phyloP scores from a whole-genome alignment of 2,329 filamentous ascomycete genomes.

The Penicillium vulpinum region DNA sequence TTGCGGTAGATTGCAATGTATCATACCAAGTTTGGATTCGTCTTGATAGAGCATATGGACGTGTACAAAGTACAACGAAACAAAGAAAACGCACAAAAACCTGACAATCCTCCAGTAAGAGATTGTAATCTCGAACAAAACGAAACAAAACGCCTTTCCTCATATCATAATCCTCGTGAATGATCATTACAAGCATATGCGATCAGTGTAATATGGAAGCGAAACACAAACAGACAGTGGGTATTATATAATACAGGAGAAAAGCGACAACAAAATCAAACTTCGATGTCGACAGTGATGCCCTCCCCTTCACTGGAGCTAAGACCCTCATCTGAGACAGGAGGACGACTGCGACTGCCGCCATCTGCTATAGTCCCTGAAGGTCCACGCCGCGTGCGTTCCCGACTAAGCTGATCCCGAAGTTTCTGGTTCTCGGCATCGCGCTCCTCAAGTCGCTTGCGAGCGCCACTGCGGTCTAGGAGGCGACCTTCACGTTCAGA shows the following conservation, averaged over 20 bases:
- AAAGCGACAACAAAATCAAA: conserved; percentile 21
- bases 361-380: conserved; percentile 25
- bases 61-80: conserved; percentile 20
- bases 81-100: neutral
- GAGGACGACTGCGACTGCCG: conserved; percentile 18
- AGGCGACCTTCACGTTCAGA: conserved; percentile 83
- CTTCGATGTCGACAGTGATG: conserved; percentile 41
- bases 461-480: conserved; percentile 78
- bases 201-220: conserved; percentile 3
- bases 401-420: conserved; percentile 62
- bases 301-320: conserved; percentile 43
- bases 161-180: conserved; percentile 19
- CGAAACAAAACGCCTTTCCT: conserved; percentile 14
- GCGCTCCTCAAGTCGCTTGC: conserved; percentile 76
- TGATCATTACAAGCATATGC: conserved; percentile 18
- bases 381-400: conserved; percentile 46
- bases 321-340: conserved; percentile 29
- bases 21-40: conserved; percentile 2
- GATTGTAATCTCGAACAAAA: conserved; percentile 1
- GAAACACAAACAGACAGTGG: conserved; percentile 9
- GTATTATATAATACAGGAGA: conserved; percentile 18
- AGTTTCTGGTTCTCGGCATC: conserved; percentile 72
- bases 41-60: conserved; percentile 11
- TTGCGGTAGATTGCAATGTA: conserved; percentile 29
- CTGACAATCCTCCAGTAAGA: neutral